Percentiles rank a stretch among this genome's conserved stretches.
Evolutionary conservation across 129 eudicot genomes (phyloP).

Genomic region (Artemisia argyi): DNA sequence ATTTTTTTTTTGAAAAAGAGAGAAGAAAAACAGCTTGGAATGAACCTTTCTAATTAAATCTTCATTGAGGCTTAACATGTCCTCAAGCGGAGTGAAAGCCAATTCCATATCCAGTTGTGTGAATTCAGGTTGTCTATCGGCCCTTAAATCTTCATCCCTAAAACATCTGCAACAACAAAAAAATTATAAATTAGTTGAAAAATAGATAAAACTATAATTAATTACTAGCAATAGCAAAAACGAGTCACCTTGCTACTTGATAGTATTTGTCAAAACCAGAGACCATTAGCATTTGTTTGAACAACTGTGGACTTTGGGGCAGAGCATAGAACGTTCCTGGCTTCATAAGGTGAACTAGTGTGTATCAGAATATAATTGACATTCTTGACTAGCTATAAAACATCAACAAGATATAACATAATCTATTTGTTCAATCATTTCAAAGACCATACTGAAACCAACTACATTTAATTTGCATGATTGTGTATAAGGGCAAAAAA

Average conservation of each 20-base stretch:
- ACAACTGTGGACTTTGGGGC: conserved; percentile 99
- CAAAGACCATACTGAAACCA: too few relatives aligned
- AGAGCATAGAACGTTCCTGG: conserved; percentile 95
- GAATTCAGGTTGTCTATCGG: conserved; percentile 98
- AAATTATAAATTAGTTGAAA: conserved; percentile 10
- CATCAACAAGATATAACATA: neutral
- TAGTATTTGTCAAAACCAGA: conserved; percentile 91
- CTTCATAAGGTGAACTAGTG: conserved; percentile 52
- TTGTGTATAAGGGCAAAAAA: too few relatives aligned
- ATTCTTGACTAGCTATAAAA: neutral
- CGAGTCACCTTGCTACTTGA: conserved; percentile 88
- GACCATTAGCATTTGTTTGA: conserved; percentile 99
- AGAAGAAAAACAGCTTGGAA: neutral
- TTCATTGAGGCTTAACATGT: conserved; percentile 90
- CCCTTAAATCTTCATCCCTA: conserved; percentile 98
- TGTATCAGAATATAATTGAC: conserved; percentile 38
- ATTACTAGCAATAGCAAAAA: conserved; percentile 14
- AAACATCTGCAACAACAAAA: conserved; percentile 68
- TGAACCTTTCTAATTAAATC: conserved; percentile 90
- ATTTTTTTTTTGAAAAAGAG: neutral
- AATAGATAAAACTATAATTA: neutral
- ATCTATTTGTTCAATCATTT: too few relatives aligned
- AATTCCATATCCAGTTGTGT: conserved; percentile 95
- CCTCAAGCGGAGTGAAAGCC: conserved; percentile 94
- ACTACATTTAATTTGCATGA: too few relatives aligned